Percentiles rank a stretch among this genome's conserved stretches.
phyloP scores from a whole-genome alignment of 169 alveolate species.

The Eimeria brunetti region DNA sequence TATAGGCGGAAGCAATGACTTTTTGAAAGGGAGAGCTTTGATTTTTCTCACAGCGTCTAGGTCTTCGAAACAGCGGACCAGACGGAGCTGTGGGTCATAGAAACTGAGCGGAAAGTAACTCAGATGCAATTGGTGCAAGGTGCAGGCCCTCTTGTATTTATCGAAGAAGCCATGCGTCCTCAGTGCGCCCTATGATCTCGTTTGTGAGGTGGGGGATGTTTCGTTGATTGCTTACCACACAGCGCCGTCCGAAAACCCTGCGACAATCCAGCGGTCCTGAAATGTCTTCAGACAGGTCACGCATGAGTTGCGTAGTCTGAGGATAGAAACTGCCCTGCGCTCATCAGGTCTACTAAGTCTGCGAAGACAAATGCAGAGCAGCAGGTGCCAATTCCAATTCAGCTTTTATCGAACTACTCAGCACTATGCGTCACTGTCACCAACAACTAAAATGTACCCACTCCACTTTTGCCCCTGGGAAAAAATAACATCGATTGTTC shows the following conservation, averaged over 20 bases:
- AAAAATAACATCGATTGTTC: background rate
- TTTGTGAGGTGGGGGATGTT: background rate
- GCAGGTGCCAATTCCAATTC: background rate
- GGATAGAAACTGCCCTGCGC: conserved; percentile 91
- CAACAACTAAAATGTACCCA: background rate
- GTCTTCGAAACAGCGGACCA: conserved; percentile 94
- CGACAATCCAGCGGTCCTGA: conserved; percentile 89
- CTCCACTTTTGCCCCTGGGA: background rate
- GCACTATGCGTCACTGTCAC: background rate
- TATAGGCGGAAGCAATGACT: background rate
- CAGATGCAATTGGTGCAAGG: background rate
- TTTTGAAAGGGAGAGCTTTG: background rate
- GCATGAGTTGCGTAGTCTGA: conserved; percentile 87
- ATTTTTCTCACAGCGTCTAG: conserved; percentile 78
- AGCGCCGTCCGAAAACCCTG: conserved; percentile 94
- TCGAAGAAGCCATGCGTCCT: background rate
- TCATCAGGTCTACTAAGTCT: conserved; percentile 91
- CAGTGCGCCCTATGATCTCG: background rate
- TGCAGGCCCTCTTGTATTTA: background rate
- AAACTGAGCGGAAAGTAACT: conserved; percentile 76
- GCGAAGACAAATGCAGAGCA: background rate
- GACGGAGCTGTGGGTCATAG: conserved; percentile 92
- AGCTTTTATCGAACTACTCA: background rate
- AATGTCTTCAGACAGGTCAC: conserved; percentile 88
- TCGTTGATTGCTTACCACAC: conserved; percentile 81